Evolutionary conservation across 805 yeast genomes (phyloP).

Genomic region (Lachancea meyersii): DNA sequence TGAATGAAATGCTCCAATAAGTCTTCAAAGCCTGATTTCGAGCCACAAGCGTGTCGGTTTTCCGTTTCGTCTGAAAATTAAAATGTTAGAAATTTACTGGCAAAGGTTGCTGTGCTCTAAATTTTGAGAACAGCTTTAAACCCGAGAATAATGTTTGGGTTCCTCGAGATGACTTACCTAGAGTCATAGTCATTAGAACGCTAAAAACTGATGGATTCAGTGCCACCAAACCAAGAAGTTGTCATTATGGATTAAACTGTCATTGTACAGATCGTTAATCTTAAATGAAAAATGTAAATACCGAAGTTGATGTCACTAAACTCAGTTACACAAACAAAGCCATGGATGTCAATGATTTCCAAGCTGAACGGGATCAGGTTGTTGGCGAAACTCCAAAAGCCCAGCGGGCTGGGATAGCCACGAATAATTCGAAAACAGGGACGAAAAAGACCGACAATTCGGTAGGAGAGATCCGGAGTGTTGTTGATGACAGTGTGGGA

Average conservation of each 20-base stretch:
- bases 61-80: not conserved
- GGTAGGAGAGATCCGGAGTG: not conserved
- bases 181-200: no score
- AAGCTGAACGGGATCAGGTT: constrained; percentile 5
- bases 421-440: not conserved
- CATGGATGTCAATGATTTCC: constrained; percentile 8
- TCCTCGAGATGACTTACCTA: not conserved
- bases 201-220: no score
- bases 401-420: not conserved
- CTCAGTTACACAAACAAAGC: constrained; percentile 1
- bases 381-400: constrained; percentile 5
- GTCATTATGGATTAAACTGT: not conserved
- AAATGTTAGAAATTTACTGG: not conserved
- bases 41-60: not conserved
- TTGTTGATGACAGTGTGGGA: not conserved
- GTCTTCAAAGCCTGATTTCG: not conserved
- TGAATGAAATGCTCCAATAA: not conserved
- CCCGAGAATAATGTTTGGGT: no score
- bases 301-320: not conserved
- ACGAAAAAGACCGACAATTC: not conserved
- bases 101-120: not conserved
- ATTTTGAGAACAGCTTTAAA: no score
- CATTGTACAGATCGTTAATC: not conserved
- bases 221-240: no score
- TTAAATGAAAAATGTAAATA: not conserved